Base-by-base conservation (phyloP, 2,329 filamentous ascomycete species). In the Ophiostoma quercus region DNA sequence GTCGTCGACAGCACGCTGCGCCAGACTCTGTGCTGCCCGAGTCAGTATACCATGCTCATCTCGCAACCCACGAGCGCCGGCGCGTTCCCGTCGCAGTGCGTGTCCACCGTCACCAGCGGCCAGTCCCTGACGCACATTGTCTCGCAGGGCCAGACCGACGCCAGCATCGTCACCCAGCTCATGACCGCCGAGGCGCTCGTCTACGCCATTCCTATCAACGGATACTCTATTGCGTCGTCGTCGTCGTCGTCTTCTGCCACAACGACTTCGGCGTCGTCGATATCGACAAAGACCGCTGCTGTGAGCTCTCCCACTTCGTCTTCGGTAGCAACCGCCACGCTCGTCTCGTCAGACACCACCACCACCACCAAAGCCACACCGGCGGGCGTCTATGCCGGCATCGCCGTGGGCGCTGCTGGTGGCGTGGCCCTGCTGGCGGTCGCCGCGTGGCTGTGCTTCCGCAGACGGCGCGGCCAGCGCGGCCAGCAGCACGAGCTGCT, bases 121-220 rank as follows among this genome's bases (percentile, higher is more conserved):
- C 47, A 71, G 32, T 57, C 11, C 22, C 41, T 71, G 16, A 22
- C 11, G 16, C 41, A 68, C 66, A 19, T 71, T 7, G 65, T 57
- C 1, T 29, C 19, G n/a, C 47, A 67, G 43, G 57, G 47, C 2
- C 16, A 29, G 43, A 19, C 34, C 3, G 51, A 51, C 29, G 68
- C 68, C 29, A 57, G 60, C 51, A 70, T 67, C 5, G 32, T 67
- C 41, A 68, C 66, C 0, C 37, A 39, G 12, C 34, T 63, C 29
- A 69, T 71, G 68, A 68, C 43, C 1, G 41, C 57, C 2, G 29
- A 62, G 1, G 70, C 70, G 16, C 68, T 62, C 3, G 60, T 71
- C 3, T 69, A 68, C 67, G 70, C 70, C 34, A 68, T 71, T 22
- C 70, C 70, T 12, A 66, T 70, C 66, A 71, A 71, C 43, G 68